These are phyloP conservation scores for Paramecium primaurelia DNA, from an alignment of 73 alveolate species.

Conservation along the genomic window DNA sequence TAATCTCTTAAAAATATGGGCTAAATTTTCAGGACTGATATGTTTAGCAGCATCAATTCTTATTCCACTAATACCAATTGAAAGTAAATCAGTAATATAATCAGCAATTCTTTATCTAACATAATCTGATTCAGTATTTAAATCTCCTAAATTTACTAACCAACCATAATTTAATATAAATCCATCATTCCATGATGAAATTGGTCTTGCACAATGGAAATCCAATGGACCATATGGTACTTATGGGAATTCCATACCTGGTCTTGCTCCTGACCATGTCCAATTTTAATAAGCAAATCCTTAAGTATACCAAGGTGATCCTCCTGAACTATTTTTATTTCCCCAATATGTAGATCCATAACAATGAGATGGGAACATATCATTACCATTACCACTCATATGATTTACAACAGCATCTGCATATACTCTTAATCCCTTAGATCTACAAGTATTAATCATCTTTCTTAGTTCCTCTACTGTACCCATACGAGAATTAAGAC, in stretches of 20 bases:
- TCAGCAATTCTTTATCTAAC: constrained; percentile 89
- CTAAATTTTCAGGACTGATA: constrained; percentile 73
- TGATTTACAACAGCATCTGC: constrained; percentile 96
- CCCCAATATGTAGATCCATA: constrained; percentile 81
- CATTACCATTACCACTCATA: constrained; percentile 95
- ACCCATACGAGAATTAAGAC: constrained; percentile 87
- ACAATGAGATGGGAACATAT: constrained; percentile 84
- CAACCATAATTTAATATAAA: constrained; percentile 80
- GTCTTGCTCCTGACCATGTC: constrained; percentile 73
- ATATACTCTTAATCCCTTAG: constrained; percentile 84
- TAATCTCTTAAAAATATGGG: constrained; percentile 71
- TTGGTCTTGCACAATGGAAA: constrained; percentile 91
- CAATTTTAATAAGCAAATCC: constrained; percentile 72
- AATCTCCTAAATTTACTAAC: constrained; percentile 81
- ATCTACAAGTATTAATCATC: constrained; percentile 89
- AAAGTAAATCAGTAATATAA: constrained; percentile 76
- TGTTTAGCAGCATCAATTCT: constrained; percentile 89
- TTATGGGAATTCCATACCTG: constrained; percentile 87
- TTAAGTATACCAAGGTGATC: constrained; percentile 89
- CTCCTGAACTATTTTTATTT: constrained; percentile 82
- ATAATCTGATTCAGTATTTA: constrained; percentile 83
- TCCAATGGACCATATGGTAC: constrained; percentile 89
- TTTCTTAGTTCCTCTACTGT: constrained; percentile 83
- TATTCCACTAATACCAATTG: constrained; percentile 85
- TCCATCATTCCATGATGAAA: constrained; percentile 84